Base-by-base conservation (phyloP, 257 asterid genomes). In the Mentha longifolia region DNA sequence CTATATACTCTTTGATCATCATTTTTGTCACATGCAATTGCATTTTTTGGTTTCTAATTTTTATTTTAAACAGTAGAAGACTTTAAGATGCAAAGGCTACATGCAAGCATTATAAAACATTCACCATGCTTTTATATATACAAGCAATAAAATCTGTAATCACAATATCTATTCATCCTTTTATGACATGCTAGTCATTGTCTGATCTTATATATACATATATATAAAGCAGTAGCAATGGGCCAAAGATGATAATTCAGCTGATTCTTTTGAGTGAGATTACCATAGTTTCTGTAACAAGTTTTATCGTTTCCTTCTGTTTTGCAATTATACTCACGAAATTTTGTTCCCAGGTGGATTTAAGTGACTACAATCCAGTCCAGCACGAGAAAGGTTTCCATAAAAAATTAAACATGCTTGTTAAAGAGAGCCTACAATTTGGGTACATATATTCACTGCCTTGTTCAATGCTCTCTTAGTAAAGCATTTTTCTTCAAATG, bases 311-410 rank as follows among this genome's bases (percentile, higher is more conserved):
- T 10, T 54, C 58, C 71, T 30, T 60, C 47, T 68, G 43, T 30
- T 39, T 33, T 30, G 12, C 55, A 17, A 60, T 70, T 50, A 51
- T 55, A 15, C 60, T 76, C 42, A 71, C 78, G 61, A 54, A 65
- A 71, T 55, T 67, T 62, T 54, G 52, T 82, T 76, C 73, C 59
- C 95, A 94, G 99, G 84, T 94, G 51, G 93, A 89, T 72, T 82
- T 82, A 75, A 86, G 78, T 45, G 87, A 85, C 73, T 94, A 94
- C 75, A 82, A 83, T 79, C 98, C 99, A 61, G 65, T 81, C 80
- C 89, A 83, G 80, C 89, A 94, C 41, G 89, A 91, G 72, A 84
- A 95, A 85, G 99, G 98, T 66, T 89, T 94, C 79, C 99, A 94
- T 75, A 86, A 83, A 75, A 85, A 85, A 61, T 83, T 94, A 69